Percentiles rank a stretch among this genome's conserved stretches.
Evolutionary conservation across 257 asterid species (phyloP).

Genomic region (Cynanchum wilfordii): DNA sequence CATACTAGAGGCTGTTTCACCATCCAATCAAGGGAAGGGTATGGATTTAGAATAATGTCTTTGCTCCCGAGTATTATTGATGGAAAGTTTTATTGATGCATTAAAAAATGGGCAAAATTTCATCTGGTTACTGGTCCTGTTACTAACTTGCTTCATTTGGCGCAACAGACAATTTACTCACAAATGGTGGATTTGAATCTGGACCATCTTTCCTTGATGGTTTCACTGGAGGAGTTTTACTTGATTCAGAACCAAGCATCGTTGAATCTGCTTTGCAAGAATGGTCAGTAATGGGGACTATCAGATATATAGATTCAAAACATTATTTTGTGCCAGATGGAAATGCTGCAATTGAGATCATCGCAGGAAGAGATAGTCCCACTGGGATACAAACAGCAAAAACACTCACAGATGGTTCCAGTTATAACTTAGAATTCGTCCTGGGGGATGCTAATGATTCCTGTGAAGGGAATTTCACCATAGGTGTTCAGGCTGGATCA

Average conservation of each 20-base stretch:
- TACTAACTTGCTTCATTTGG: background rate
- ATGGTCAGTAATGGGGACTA: slow-evolving; percentile 54
- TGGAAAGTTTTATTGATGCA: background rate
- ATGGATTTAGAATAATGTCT: background rate
- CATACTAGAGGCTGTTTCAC: slow-evolving; percentile 24
- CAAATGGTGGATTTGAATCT: slow-evolving; percentile 55
- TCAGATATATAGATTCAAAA: slow-evolving; percentile 46
- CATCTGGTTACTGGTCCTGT: background rate
- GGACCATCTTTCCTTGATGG: slow-evolving; percentile 45
- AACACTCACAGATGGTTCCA: slow-evolving; percentile 35
- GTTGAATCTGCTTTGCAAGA: slow-evolving; percentile 48
- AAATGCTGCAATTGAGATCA: slow-evolving; percentile 51
- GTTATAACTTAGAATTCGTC: slow-evolving; percentile 44
- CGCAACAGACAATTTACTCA: slow-evolving; percentile 36
- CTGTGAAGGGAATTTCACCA: slow-evolving; percentile 42
- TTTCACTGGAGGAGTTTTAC: slow-evolving; percentile 37
- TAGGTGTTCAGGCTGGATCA: slow-evolving; percentile 52
- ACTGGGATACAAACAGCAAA: slow-evolving; percentile 49
- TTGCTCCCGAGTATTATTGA: background rate
- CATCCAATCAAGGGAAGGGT: slow-evolving; percentile 26
- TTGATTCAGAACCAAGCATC: slow-evolving; percentile 49
- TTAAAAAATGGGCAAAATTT: background rate
- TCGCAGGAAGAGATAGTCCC: slow-evolving; percentile 29
- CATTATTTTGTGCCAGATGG: slow-evolving; percentile 48
- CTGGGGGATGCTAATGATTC: slow-evolving; percentile 66